Conservation (phyloP, 371 early-diverging fungal species). For the Chytridium lagenaria region DNA sequence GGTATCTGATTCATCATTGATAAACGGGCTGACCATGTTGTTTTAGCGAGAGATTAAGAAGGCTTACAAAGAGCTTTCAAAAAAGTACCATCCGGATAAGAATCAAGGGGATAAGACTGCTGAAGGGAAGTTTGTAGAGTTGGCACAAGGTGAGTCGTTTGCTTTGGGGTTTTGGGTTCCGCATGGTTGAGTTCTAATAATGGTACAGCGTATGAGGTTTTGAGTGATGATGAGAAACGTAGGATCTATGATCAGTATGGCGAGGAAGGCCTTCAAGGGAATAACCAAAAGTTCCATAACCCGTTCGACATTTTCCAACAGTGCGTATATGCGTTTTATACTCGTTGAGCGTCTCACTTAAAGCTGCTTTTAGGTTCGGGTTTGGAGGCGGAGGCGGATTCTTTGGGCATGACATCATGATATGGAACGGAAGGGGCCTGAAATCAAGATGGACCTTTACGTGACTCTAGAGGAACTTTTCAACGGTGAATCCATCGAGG, state of each 20-base stretch:
- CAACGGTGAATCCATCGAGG: slow-evolving; percentile 79
- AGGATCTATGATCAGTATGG: slow-evolving; percentile 91
- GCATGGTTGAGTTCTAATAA: not conserved
- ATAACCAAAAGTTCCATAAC: slow-evolving; percentile 77
- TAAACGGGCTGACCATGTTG: no score
- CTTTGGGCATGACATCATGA: slow-evolving; percentile 39
- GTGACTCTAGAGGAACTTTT: slow-evolving; percentile 92
- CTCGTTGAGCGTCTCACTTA: slow-evolving; percentile 61
- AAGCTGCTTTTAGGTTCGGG: slow-evolving; percentile 40
- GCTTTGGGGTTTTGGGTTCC: not conserved
- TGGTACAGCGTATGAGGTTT: slow-evolving; percentile 83
- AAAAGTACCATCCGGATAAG: slow-evolving; percentile 92
- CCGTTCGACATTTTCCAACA: slow-evolving; percentile 94
- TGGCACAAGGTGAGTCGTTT: slow-evolving; percentile 75
- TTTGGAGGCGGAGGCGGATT: slow-evolving; percentile 41
- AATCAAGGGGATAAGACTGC: slow-evolving; percentile 83
- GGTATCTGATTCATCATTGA: slow-evolving; percentile 26
- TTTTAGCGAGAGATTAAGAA: slow-evolving; percentile 62
- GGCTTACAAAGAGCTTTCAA: slow-evolving; percentile 67
- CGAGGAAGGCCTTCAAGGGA: slow-evolving; percentile 88
- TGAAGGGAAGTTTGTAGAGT: slow-evolving; percentile 89
- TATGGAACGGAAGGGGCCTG: slow-evolving; percentile 78
- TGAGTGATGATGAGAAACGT: slow-evolving; percentile 90
- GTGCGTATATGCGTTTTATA: slow-evolving; percentile 34
- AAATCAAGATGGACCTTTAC: slow-evolving; percentile 72